phyloP scores from a whole-genome alignment of 441 rosid genomes.

The Isatis lusitanica region DNA sequence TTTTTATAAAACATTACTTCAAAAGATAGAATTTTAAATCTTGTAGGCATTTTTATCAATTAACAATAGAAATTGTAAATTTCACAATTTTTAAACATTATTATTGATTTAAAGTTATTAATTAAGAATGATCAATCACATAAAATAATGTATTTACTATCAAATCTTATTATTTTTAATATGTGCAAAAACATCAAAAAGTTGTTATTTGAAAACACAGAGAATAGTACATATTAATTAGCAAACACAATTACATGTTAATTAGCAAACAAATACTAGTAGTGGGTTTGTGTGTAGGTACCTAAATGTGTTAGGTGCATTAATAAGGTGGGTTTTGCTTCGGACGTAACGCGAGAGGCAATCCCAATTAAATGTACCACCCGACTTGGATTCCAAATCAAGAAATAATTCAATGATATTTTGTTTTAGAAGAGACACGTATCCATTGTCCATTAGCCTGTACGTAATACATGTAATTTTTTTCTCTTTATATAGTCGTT shows the following conservation, averaged over 20 bases:
- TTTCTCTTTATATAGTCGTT: too few relatives aligned
- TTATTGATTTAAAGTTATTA: too few relatives aligned
- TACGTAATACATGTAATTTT: neutral
- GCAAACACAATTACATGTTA: neutral
- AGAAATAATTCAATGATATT: constrained; percentile 4
- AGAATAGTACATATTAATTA: neutral
- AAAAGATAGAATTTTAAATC: too few relatives aligned
- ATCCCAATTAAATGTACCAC: constrained; percentile 10
- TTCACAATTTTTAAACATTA: too few relatives aligned
- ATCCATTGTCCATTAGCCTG: neutral
- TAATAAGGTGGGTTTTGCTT: constrained; percentile 10
- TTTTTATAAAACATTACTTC: too few relatives aligned
- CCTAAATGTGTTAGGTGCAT: constrained; percentile 6
- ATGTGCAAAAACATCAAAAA: too few relatives aligned
- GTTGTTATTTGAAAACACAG: too few relatives aligned
- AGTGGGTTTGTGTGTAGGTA: neutral
- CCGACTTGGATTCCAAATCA: constrained; percentile 30
- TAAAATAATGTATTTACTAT: too few relatives aligned
- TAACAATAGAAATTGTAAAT: too few relatives aligned
- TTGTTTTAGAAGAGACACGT: neutral
- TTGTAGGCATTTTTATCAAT: too few relatives aligned
- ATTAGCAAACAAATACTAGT: neutral
- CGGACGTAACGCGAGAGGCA: constrained; percentile 19
- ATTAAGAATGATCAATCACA: too few relatives aligned
- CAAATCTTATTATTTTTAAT: too few relatives aligned